A percentile compares a stretch with the other conserved stretches of the same genome.
These are phyloP conservation scores for Ascochyta fabae DNA, from an alignment of 2,329 filamentous ascomycete species.

Conservation along the genomic window DNA sequence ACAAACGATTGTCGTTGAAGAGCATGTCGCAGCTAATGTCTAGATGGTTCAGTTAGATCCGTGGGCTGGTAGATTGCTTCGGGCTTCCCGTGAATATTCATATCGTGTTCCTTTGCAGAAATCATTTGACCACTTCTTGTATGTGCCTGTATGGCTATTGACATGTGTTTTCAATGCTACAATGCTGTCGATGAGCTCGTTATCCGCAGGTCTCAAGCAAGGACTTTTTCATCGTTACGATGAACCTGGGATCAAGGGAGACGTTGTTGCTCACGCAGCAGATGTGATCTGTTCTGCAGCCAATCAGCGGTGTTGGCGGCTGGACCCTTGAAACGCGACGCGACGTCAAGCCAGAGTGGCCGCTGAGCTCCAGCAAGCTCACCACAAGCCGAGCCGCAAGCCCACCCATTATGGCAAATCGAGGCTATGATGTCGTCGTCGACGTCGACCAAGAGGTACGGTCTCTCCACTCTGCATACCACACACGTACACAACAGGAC, in stretches of 20 bases:
- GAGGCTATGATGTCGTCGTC: constrained; percentile 96
- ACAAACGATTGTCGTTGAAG: background rate
- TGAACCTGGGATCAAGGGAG: background rate
- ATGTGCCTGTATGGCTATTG: background rate
- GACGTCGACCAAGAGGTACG: constrained; percentile 93
- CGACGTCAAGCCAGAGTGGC: constrained; percentile 44
- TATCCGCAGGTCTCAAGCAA: background rate
- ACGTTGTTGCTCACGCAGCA: background rate
- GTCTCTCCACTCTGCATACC: background rate
- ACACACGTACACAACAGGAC: background rate
- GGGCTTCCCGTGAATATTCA: background rate
- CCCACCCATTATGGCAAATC: constrained; percentile 68
- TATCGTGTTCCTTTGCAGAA: background rate
- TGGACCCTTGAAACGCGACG: constrained; percentile 24
- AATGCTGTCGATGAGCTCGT: background rate
- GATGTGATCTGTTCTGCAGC: background rate
- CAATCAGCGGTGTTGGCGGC: constrained; percentile 12
- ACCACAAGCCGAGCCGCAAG: constrained; percentile 19
- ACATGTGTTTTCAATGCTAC: background rate
- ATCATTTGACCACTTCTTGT: background rate
- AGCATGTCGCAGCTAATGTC: background rate
- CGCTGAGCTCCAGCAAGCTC: constrained; percentile 36
- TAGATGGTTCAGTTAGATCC: constrained; percentile 8
- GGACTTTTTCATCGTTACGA: too few relatives aligned
- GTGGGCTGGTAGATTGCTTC: background rate